Conservation (phyloP, 2,329 filamentous ascomycete genomes). For the Trichoderma atroviride region DNA sequence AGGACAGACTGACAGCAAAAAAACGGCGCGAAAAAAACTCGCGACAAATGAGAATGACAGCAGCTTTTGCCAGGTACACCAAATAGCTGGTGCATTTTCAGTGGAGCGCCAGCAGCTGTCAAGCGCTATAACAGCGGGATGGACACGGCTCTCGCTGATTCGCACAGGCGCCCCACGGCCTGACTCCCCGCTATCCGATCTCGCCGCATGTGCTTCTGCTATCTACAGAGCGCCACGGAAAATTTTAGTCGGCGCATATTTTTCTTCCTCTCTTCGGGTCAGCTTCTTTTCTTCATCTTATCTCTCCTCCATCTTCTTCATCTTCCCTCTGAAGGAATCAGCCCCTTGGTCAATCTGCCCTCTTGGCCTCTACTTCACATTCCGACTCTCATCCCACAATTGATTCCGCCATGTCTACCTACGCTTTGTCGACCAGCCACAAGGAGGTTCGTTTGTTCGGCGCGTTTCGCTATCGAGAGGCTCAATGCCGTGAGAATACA, state of each 20-base stretch:
- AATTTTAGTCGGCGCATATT: constrained; percentile 24
- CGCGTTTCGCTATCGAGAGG: not conserved
- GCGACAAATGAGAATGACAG: constrained; percentile 23
- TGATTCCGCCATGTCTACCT: constrained; percentile 49
- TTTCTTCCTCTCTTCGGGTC: not conserved
- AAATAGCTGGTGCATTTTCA: not conserved
- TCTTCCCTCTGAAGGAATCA: not conserved
- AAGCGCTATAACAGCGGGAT: not conserved
- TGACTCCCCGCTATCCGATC: constrained; percentile 29
- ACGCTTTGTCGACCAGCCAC: constrained; percentile 57
- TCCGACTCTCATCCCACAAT: constrained; percentile 29
- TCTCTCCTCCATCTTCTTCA: constrained; percentile 3
- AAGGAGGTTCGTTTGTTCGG: constrained; percentile 52
- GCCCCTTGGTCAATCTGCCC: not conserved
- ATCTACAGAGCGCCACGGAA: constrained; percentile 22
- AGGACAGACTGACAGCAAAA: not conserved
- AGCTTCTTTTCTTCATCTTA: constrained; percentile 12
- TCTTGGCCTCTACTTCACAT: not conserved
- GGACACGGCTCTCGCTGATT: not conserved
- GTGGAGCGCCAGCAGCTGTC: not conserved
- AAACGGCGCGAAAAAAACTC: not conserved
- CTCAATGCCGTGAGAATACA: not conserved
- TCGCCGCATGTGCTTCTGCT: constrained; percentile 23
- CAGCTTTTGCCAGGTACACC: constrained; percentile 7
- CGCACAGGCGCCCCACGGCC: constrained; percentile 18